Evolutionary conservation across 345 rosid genomes (phyloP), one percentile per base, ranked within the genome.

Genomic region (Dimocarpus longan): DNA sequence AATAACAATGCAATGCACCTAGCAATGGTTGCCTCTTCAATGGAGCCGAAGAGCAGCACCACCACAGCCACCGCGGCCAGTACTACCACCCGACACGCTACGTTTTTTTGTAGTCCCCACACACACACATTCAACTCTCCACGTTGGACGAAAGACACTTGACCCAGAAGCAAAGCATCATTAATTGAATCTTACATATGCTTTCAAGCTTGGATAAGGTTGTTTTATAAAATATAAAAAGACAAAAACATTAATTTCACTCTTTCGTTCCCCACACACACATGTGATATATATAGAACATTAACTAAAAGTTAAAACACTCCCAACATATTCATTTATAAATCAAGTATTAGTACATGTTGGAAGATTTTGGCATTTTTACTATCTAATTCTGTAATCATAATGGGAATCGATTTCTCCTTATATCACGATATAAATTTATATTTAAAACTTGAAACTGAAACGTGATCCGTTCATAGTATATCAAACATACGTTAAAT

Each of bases 71-170:
- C 64, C 64, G 64, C 64, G 3, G 10, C 10, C 8, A 52, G 0
- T 3, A 12, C 6, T 16, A 13, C 54, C 78, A 4, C 15, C 66
- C 79, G 24, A 67, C 54, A 54, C 73, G 66, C 40, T 54, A 8
- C 79, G 73, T 76, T 11, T 46, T 67, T 76, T 60, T 22, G 57
- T 22, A 67, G 66, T 19, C 73, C 73, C 66, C 69, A 21, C 78
- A 2, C 46, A 8, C 78, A 5, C 70, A 66, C 21, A 66, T 26
- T 32, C 15, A n/a, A 21, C 50, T 76, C 64, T 21, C 21, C 79
- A 37, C 66, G 22, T 76, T 67, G n/a, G 11, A 37, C 10, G n/a
- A 67, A 12, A 13, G 40, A 32, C 15, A 63, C 79, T 66, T 76
- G 63, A 66, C 72, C 63, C 39, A 40, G 5, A 67, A 76, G 66